Evolutionary conservation across 495 filamentous ascomycete species (phyloP).

Genomic region (Bathelium albidoporum): DNA sequence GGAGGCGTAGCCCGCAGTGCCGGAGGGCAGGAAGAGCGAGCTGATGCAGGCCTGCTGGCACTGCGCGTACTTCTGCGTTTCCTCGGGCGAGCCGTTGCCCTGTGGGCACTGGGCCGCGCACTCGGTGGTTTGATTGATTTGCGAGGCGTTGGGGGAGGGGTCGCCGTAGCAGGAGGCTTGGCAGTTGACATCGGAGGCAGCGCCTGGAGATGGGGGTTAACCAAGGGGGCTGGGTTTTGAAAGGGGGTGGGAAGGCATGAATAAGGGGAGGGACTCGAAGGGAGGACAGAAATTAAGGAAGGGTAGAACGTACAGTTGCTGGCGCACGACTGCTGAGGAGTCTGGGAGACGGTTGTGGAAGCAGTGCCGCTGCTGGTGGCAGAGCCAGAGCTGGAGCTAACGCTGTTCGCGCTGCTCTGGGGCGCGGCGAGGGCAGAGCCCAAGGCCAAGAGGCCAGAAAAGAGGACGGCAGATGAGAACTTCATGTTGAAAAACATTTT

Average conservation of each 20-base stretch:
- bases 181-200: conserved; percentile 7
- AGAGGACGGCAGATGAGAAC: not conserved
- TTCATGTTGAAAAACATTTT: conserved; percentile 8
- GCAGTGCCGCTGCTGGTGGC: not conserved
- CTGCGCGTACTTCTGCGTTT: conserved; percentile 6
- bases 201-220: too few species aligned
- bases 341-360: not conserved
- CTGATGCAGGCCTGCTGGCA: conserved; percentile 9
- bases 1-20: not conserved
- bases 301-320: not conserved
- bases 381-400: not conserved
- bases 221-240: too few species aligned
- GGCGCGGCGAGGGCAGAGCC: not conserved
- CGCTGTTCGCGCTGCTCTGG: not conserved
- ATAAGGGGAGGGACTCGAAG: not conserved
- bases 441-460: not conserved
- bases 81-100: not conserved
- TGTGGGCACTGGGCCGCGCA: conserved; percentile 11
- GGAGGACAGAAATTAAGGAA: not conserved
- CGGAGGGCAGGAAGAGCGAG: conserved; percentile 6
- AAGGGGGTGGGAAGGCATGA: too few species aligned
- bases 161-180: conserved; percentile 4
- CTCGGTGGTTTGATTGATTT: conserved; percentile 6
- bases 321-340: conserved; percentile 1
- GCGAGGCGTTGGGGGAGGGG: conserved; percentile 7